Conservation (phyloP, 805 yeast genomes). For the Torulaspora delbrueckii region DNA sequence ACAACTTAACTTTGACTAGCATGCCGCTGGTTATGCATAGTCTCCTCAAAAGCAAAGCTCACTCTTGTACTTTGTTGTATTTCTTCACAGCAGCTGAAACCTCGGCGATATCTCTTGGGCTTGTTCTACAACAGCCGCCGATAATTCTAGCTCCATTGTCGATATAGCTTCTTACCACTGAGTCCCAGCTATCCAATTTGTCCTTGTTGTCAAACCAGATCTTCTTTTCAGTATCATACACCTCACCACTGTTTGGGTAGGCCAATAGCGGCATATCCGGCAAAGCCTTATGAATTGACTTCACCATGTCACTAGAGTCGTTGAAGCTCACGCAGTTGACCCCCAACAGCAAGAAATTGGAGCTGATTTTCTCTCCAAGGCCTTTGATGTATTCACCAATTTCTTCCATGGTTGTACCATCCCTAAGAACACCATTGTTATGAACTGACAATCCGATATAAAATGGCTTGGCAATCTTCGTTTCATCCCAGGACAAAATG, state of each 20-base stretch:
- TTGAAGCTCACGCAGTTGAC: slow-evolving; percentile 60
- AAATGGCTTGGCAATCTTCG: slow-evolving; percentile 39
- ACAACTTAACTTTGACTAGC: neutral
- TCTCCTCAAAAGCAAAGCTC: neutral
- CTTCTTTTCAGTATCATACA: slow-evolving; percentile 47
- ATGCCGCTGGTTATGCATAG: neutral
- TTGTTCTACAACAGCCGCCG: slow-evolving; percentile 77
- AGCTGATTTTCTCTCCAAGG: slow-evolving; percentile 19
- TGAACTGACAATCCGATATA: slow-evolving; percentile 44
- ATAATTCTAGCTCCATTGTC: slow-evolving; percentile 44
- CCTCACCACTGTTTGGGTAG: slow-evolving; percentile 78
- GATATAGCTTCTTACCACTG: slow-evolving; percentile 40
- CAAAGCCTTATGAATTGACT: slow-evolving; percentile 16
- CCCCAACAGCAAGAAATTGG: slow-evolving; percentile 50
- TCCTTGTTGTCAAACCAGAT: slow-evolving; percentile 36
- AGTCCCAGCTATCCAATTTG: slow-evolving; percentile 34
- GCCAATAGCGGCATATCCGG: slow-evolving; percentile 43
- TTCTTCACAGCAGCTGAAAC: slow-evolving; percentile 16
- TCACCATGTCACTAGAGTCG: slow-evolving; percentile 40
- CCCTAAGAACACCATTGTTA: slow-evolving; percentile 41
- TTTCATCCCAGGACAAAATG: slow-evolving; percentile 39
- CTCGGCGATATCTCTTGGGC: slow-evolving; percentile 42
- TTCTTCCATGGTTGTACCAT: slow-evolving; percentile 43
- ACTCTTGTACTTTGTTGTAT: neutral
- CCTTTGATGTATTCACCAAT: slow-evolving; percentile 27